Evolutionary conservation across 208 protist genomes (phyloP).

Genomic region (Leishmania tarentolae): DNA sequence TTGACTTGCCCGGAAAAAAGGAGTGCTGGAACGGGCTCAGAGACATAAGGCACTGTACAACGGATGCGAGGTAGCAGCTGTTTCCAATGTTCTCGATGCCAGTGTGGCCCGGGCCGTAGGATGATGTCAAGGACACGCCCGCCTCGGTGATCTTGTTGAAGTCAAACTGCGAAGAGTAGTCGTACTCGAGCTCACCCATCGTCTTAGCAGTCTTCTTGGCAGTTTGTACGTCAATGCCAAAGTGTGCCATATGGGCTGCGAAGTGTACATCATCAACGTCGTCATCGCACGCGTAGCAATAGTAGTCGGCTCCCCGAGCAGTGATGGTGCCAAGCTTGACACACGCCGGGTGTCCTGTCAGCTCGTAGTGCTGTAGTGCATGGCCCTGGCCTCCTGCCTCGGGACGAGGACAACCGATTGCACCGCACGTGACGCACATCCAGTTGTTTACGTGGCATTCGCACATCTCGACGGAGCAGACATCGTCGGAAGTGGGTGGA

Average conservation of each 20-base stretch:
- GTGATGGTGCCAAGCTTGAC: conserved; percentile 98
- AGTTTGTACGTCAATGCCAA: conserved; percentile 94
- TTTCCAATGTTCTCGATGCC: conserved; percentile 98
- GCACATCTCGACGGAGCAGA: conserved; percentile 69
- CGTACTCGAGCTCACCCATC: conserved; percentile 96
- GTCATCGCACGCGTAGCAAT: conserved; percentile 96
- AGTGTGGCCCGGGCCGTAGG: conserved; percentile 94
- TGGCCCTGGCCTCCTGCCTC: conserved; percentile 96
- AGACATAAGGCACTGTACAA: conserved; percentile 94
- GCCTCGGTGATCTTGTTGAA: conserved; percentile 92
- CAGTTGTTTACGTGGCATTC: conserved; percentile 94
- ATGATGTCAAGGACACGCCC: conserved; percentile 79
- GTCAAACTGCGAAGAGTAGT: conserved; percentile 95
- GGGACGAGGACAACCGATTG: conserved; percentile 93
- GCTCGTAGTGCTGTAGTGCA: conserved; percentile 90
- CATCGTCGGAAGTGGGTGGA: conserved; percentile 46
- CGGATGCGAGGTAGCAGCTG: conserved; percentile 96
- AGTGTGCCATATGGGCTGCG: conserved; percentile 93
- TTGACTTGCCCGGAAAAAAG: conserved; percentile 61
- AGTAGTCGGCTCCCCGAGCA: conserved; percentile 85
- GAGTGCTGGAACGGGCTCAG: conserved; percentile 73
- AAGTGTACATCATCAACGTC: conserved; percentile 95
- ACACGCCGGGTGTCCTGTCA: conserved; percentile 87
- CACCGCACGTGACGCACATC: conserved; percentile 95
- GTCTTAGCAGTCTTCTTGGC: conserved; percentile 96